These are phyloP conservation scores for Monilinia fructigena DNA, from an alignment of 2,329 filamentous ascomycete species.

Conservation along the genomic window DNA sequence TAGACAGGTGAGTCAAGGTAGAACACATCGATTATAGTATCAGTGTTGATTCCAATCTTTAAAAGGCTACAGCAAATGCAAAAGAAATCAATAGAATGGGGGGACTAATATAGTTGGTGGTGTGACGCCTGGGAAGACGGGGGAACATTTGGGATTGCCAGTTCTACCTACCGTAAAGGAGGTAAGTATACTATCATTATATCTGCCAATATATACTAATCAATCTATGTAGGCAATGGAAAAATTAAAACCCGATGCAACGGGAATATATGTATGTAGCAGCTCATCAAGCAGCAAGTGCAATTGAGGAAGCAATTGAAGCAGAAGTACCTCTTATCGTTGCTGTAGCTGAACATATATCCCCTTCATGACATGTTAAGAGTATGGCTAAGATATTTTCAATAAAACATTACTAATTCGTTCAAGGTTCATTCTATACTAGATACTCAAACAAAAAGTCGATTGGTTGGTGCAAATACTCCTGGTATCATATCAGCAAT, in stretches of 20 bases:
- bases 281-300: slow-evolving; percentile 67
- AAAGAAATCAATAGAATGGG: slow-evolving; percentile 75
- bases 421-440: slow-evolving; percentile 65
- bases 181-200: slow-evolving; percentile 38
- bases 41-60: not conserved
- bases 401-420: not conserved
- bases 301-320: slow-evolving; percentile 78
- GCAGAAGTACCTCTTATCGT: slow-evolving; percentile 74
- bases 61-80: slow-evolving; percentile 69
- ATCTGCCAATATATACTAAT: slow-evolving; percentile 8
- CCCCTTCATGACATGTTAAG: slow-evolving; percentile 70
- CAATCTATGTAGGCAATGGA: slow-evolving; percentile 57
- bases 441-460: slow-evolving; percentile 64
- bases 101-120: slow-evolving; percentile 79
- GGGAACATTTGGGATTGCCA: slow-evolving; percentile 71
- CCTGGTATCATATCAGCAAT: slow-evolving; percentile 73
- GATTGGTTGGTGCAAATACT: slow-evolving; percentile 70
- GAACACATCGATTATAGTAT: slow-evolving; percentile 5
- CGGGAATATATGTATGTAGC: slow-evolving; percentile 80
- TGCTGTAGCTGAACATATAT: slow-evolving; percentile 72
- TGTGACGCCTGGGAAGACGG: slow-evolving; percentile 67
- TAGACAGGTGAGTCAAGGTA: slow-evolving; percentile 37
- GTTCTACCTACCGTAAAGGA: slow-evolving; percentile 66
- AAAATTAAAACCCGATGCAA: slow-evolving; percentile 70
- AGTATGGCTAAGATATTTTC: slow-evolving; percentile 44